Conservation (phyloP, 345 rosid genomes). For the Corchorus olitorius region DNA sequence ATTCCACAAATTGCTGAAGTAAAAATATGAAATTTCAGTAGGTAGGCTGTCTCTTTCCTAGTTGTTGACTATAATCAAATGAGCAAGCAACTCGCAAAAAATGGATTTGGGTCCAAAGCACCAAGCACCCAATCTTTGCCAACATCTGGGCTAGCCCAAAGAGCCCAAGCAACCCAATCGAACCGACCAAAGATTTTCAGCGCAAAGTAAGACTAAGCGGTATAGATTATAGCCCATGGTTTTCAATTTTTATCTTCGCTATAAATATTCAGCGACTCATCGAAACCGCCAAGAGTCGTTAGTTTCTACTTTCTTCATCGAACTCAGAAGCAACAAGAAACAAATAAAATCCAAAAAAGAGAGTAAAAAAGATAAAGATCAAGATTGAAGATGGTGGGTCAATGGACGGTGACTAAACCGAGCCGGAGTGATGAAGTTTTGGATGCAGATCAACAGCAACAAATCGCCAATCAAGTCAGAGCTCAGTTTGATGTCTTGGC, state of each 20-base stretch:
- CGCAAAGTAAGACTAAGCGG: background rate
- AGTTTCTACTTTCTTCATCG: background rate
- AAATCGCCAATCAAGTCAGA: constrained; percentile 52
- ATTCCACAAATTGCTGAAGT: no score
- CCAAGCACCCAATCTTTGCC: background rate
- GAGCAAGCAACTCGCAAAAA: no score
- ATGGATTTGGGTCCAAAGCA: background rate
- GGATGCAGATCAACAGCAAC: constrained; percentile 51
- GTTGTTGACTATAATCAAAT: no score
- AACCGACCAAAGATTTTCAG: background rate
- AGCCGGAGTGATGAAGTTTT: constrained; percentile 78
- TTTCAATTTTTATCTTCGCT: background rate
- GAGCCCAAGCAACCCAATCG: background rate
- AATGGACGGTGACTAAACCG: constrained; percentile 52
- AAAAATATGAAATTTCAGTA: no score
- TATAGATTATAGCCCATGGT: constrained; percentile 1
- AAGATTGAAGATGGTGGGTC: constrained; percentile 25
- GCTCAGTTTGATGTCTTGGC: constrained; percentile 62
- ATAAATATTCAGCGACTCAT: background rate
- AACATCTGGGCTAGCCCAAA: background rate
- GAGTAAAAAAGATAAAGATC: background rate
- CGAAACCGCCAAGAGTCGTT: background rate
- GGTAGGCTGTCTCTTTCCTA: no score
- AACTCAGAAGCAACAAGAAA: background rate
- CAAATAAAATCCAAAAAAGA: background rate